Percentiles rank a stretch among this genome's conserved stretches.
Conservation (phyloP, 495 filamentous ascomycete genomes). For the Thozetella sp. region DNA sequence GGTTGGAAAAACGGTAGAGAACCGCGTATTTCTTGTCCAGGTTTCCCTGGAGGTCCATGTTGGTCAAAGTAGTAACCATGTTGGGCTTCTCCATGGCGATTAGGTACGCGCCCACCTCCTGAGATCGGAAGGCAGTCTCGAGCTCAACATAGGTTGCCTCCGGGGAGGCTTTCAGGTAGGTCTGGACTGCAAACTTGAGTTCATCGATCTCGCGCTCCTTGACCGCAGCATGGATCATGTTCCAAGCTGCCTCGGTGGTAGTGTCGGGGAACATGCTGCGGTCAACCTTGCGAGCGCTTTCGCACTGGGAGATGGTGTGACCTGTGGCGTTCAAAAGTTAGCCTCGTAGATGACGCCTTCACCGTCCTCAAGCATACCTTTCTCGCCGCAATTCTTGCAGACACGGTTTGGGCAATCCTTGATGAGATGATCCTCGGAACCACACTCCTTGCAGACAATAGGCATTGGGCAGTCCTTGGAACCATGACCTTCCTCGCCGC, state of each 20-base stretch:
- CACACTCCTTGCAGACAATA: slow-evolving; percentile 62
- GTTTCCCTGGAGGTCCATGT: slow-evolving; percentile 85
- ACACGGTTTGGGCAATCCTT: slow-evolving; percentile 68
- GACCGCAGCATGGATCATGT: slow-evolving; percentile 61
- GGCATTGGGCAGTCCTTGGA: slow-evolving; percentile 17
- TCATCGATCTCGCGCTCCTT: slow-evolving; percentile 69
- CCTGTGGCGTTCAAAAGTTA: slow-evolving; percentile 41
- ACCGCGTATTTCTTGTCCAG: slow-evolving; percentile 74
- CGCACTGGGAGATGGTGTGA: slow-evolving; percentile 68
- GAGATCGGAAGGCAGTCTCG: slow-evolving; percentile 70
- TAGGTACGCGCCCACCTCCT: slow-evolving; percentile 65
- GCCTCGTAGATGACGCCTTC: too few relatives aligned
- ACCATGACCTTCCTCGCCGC: slow-evolving; percentile 66
- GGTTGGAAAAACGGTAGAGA: slow-evolving; percentile 63
- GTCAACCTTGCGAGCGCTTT: slow-evolving; percentile 68
- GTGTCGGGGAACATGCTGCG: slow-evolving; percentile 59
- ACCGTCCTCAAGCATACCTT: slow-evolving; percentile 67
- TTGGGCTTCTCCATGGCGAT: slow-evolving; percentile 74
- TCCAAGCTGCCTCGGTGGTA: slow-evolving; percentile 71
- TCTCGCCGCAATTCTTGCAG: slow-evolving; percentile 76
- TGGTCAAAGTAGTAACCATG: slow-evolving; percentile 61
- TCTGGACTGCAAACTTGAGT: slow-evolving; percentile 69
- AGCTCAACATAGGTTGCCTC: slow-evolving; percentile 68
- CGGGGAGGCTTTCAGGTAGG: slow-evolving; percentile 75
- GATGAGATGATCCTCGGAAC: slow-evolving; percentile 64